Evolutionary conservation across 441 rosid genomes (phyloP).

Genomic region (Bocquillonia castaneifolia): DNA sequence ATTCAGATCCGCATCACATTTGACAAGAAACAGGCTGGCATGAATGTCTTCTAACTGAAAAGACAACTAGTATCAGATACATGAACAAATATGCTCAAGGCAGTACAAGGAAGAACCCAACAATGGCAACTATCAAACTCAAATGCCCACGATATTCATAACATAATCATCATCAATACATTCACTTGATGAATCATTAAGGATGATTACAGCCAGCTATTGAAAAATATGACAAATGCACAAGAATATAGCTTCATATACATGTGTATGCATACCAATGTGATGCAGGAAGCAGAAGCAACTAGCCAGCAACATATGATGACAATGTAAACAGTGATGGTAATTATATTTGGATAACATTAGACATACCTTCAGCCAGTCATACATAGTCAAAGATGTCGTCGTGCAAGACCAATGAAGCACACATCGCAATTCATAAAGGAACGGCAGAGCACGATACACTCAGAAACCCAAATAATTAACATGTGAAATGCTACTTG

Average conservation of each 20-base stretch:
- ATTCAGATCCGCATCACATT: conserved; percentile 85
- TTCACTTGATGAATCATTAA: no score
- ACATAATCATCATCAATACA: no score
- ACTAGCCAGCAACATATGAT: background rate
- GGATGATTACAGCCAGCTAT: no score
- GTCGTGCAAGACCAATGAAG: conserved; percentile 99
- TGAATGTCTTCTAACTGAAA: conserved; percentile 90
- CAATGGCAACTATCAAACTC: background rate
- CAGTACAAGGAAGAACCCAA: background rate
- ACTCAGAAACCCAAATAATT: conserved; percentile 87
- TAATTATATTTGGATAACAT: background rate
- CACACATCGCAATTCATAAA: conserved; percentile 93
- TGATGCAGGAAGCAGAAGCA: background rate
- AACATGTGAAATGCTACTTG: conserved; percentile 80
- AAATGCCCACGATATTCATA: background rate
- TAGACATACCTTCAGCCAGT: conserved; percentile 84
- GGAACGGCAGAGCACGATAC: conserved; percentile 95
- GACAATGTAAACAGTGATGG: background rate
- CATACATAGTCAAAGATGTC: conserved; percentile 97
- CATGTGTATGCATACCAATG: no score
- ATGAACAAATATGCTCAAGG: conserved; percentile 2
- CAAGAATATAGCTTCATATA: no score
- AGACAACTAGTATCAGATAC: conserved; percentile 32
- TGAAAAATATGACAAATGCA: no score
- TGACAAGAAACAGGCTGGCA: conserved; percentile 94